Percentiles rank a stretch among this genome's conserved stretches.
These are phyloP conservation scores for Claviceps sp. DNA, from an alignment of 2,329 filamentous ascomycete species.

Conservation along the genomic window DNA sequence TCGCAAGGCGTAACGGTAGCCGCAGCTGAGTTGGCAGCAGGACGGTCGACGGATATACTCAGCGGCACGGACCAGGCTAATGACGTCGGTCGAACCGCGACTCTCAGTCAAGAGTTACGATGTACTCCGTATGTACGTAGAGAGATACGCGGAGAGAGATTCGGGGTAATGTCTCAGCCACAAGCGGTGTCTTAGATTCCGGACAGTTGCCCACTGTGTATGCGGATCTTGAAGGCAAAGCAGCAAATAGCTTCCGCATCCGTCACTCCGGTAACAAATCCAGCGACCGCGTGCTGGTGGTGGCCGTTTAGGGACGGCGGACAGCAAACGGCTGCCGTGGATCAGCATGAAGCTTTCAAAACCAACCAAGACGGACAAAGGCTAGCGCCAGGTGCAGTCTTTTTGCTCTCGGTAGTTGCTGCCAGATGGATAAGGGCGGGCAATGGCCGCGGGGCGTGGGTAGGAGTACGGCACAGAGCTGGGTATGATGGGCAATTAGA, in stretches of 20 bases:
- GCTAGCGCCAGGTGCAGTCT: neutral
- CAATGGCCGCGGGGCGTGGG: neutral
- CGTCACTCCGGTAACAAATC: slow-evolving; percentile 12
- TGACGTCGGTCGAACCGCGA: neutral
- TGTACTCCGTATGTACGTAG: neutral
- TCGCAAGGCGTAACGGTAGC: neutral
- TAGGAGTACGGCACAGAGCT: neutral
- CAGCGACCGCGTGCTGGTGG: neutral
- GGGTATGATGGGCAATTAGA: neutral
- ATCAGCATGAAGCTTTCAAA: neutral
- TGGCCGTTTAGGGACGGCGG: neutral
- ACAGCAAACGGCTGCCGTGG: neutral
- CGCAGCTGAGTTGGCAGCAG: neutral
- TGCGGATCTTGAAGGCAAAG: slow-evolving; percentile 1
- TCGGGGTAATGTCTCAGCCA: slow-evolving; percentile 12
- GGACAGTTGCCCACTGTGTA: neutral
- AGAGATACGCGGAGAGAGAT: neutral
- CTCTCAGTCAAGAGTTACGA: neutral
- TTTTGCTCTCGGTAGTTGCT: neutral
- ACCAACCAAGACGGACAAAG: neutral
- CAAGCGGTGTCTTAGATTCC: slow-evolving; percentile 8
- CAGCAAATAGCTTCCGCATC: slow-evolving; percentile 7
- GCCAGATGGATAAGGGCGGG: neutral
- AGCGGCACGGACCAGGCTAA: neutral
- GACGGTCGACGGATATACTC: neutral